Evolutionary conservation across 495 filamentous ascomycete genomes (phyloP), one percentile per base, ranked within the genome.

Genomic region (Aspergillus diversus): DNA sequence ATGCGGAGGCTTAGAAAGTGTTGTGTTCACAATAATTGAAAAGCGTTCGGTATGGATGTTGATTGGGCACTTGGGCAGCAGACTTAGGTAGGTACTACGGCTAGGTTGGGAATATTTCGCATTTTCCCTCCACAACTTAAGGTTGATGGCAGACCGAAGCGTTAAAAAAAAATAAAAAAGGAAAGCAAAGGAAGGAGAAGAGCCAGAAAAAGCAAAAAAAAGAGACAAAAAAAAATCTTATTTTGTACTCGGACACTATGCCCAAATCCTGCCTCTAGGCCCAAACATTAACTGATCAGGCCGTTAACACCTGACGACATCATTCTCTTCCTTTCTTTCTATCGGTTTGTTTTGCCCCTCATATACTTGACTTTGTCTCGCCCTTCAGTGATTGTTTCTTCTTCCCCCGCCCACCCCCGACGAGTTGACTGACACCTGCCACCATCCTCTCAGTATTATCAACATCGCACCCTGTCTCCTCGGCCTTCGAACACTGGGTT

Each of bases 61-160:
- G 59, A 68, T 68, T 71, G 69, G 69, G 66, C 69, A 68, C n/a
- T 71, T 63, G 66, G 69, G 69, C 69, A 71, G 55, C 68, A 65
- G 60, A 56, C 57, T 51, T 61, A 43, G 39, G 39, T 43, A 43
- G 39, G 39, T 43, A 43, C 39, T 55, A 32, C 1, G 21, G 21
- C 21, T 27, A 2, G 21, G 21, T 27, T 27, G 21, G 21, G 21
- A 27, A 27, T 27, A 27, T 27, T 27, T 27, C 21, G 21, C 35
- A 32, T 57, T 57, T 57, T 57, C 54, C 54, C 27, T 7, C 47
- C 16, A 27, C 50, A 53, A 27, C 21, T 27, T 27, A 27, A 27
- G 21, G 21, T 27, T 27, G 21, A 27, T 27, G 21, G 21, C 21
- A 27, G 21, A 27, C 21, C 21, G 21, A 27, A 27, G 21, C 21